Conservation (phyloP, 192 early-diverging fungal species). For the Obelidium mucronatum region DNA sequence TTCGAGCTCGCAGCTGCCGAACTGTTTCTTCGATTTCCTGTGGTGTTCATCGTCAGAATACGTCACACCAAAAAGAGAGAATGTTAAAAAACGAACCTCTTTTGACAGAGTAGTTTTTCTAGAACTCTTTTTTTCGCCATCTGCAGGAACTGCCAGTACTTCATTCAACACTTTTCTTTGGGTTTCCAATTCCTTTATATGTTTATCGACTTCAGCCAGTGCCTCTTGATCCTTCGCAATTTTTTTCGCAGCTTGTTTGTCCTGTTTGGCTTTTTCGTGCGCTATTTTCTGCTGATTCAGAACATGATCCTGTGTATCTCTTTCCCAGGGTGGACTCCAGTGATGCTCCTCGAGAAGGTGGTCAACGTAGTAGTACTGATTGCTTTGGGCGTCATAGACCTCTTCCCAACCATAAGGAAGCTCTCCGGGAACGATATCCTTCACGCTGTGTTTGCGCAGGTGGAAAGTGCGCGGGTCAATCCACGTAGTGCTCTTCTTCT, state of each 20-base stretch:
- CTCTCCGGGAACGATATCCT: constrained; percentile 50
- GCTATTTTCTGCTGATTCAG: constrained; percentile 33
- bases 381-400: constrained; percentile 31
- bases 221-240: constrained; percentile 2
- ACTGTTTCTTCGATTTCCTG: constrained; percentile 30
- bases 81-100: neutral
- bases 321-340: constrained; percentile 44
- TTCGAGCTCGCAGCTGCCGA: constrained; percentile 9
- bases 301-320: constrained; percentile 26
- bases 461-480: constrained; percentile 54
- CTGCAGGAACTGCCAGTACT: constrained; percentile 2
- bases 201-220: constrained; percentile 21
- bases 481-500: constrained; percentile 54
- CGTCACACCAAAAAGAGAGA: neutral
- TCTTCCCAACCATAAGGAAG: constrained; percentile 52
- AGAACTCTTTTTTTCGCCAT: neutral
- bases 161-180: constrained; percentile 28
- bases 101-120: constrained; percentile 24
- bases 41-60: neutral
- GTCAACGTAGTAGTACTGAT: constrained; percentile 44
- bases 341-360: constrained; percentile 43
- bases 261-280: constrained; percentile 20
- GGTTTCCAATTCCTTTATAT: constrained; percentile 17
- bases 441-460: constrained; percentile 48
- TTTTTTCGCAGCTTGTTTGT: constrained; percentile 19